A percentile compares a stretch with the other conserved stretches of the same genome.
phyloP scores from a whole-genome alignment of 345 rosid species.

The Cardamine chenopodiifolia region DNA sequence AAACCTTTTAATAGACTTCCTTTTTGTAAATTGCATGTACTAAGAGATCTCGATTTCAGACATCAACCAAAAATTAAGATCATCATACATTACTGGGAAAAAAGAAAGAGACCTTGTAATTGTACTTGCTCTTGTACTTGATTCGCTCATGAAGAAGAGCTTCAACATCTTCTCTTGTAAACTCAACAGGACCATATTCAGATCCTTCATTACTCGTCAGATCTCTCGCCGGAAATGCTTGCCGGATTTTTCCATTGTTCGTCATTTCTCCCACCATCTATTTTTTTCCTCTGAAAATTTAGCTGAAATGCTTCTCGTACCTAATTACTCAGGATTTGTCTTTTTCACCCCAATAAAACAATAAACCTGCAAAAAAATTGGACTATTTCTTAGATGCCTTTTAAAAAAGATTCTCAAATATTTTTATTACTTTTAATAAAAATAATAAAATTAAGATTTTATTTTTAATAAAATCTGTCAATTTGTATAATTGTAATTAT shows the following conservation, averaged over 20 bases:
- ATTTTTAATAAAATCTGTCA: too few species aligned
- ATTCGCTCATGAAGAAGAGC: conserved; percentile 62
- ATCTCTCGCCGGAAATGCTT: conserved; percentile 57
- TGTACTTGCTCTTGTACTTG: conserved; percentile 69
- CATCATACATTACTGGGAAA: not conserved
- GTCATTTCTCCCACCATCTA: conserved; percentile 58
- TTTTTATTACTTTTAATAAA: too few species aligned
- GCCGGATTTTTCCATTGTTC: conserved; percentile 53
- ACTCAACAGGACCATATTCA: conserved; percentile 60
- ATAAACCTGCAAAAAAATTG: conserved; percentile 22
- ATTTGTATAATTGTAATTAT: too few species aligned
- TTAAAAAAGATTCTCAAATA: too few species aligned
- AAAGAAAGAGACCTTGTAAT: conserved; percentile 66
- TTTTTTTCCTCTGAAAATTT: not conserved
- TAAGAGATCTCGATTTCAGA: conserved; percentile 23
- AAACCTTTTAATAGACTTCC: not conserved
- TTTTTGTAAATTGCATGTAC: conserved; percentile 10
- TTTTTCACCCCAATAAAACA: conserved; percentile 9
- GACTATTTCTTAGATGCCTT: too few species aligned
- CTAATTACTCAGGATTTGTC: conserved; percentile 38
- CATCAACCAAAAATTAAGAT: not conserved
- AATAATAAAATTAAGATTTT: too few species aligned
- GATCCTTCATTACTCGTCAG: conserved; percentile 65
- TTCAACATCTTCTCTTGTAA: conserved; percentile 69
- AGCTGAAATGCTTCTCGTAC: conserved; percentile 25